Evolutionary conservation across 208 protist genomes (phyloP), one percentile per base, ranked within the genome.

Genomic region (Kentomonas sorsogonicus): DNA sequence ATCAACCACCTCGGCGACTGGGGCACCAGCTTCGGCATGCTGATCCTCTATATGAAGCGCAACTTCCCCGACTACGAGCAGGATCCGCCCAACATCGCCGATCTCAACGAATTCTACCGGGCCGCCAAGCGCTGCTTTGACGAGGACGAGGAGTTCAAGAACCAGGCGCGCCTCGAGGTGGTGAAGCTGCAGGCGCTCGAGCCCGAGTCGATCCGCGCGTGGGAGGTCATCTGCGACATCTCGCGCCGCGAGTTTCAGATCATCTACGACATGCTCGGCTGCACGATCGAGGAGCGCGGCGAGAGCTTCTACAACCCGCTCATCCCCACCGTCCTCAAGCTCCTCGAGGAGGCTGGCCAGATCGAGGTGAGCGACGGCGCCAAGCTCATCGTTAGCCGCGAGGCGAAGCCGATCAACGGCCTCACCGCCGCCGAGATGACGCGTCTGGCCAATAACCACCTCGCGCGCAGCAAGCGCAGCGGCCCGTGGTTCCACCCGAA

Each of bases 1-100:
- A 92, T 98, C 59, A 99, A 99, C 83, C 97, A 99, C 74, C 75
- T 99, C 30, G 98, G 98, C 45, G 98, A 99, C 76, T 99, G 97
- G 96, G 98, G 98, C 57, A 99, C 97, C 27, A 94, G 98, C 39
- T 99, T 99, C 79, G 98, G 98, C 34, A 98, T 99, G 95, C 85
- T 99, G 39, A 98, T 99, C 66, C 77, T 96, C 26, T 95, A 97
- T 77, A 78, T 99, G 27, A 98, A 97, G 78, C 83, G 87, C 58
- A 78, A 93, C 62, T 92, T 73, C 68, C 92, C 96, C 34, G 80
- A 97, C 64, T 97, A 87, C 74, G 64, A 89, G 45, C 76, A 60
- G 11, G 85, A 85, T 41, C 79, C 80, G 16, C 94, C 91, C 41
- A 80, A 93, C 54, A 98, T 98, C 52, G 77, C 75, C 15, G 89